These are phyloP conservation scores for Somion occarium DNA, from an alignment of 1,284 basidiomycete genomes.

Conservation along the genomic window DNA sequence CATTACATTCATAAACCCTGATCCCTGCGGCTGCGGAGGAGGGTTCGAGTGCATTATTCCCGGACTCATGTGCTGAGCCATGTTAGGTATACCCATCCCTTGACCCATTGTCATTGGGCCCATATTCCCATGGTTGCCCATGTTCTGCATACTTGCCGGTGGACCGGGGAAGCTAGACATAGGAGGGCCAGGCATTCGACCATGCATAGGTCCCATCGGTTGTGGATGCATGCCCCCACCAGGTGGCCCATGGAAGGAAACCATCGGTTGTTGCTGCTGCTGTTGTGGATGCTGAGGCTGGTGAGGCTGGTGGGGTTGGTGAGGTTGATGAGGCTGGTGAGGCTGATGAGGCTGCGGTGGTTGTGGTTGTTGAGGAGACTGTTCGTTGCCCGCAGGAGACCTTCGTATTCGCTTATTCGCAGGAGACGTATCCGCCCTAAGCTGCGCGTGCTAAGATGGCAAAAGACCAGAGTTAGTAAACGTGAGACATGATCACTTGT, in stretches of 20 bases:
- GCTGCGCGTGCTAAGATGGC: constrained; percentile 39
- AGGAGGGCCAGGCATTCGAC: constrained; percentile 20
- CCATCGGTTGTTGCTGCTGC: constrained; percentile 28
- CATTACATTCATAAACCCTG: constrained; percentile 13
- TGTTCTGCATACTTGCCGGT: constrained; percentile 24
- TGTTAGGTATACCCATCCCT: constrained; percentile 12
- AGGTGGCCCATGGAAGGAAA: constrained; percentile 16
- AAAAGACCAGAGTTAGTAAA: constrained; percentile 9
- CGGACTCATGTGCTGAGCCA: constrained; percentile 21
- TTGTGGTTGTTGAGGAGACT: constrained; percentile 28
- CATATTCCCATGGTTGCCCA: constrained; percentile 29
- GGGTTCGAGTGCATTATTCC: constrained; percentile 20
- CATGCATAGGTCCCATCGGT: constrained; percentile 18
- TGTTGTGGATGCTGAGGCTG: constrained; percentile 16
- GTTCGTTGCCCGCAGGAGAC: constrained; percentile 45
- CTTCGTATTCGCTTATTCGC: constrained; percentile 57
- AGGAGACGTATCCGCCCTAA: constrained; percentile 56
- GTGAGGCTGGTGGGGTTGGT: constrained; percentile 4
- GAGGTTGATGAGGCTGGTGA: constrained; percentile 11
- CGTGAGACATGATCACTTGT: constrained; percentile 1
- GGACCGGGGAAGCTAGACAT: constrained; percentile 31
- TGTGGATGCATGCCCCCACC: constrained; percentile 16
- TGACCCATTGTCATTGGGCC: constrained; percentile 21
- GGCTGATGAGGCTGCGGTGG: constrained; percentile 11
- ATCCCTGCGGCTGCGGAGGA: background rate